Evolutionary conservation across 768 basidiomycete genomes (phyloP).

Genomic region (Crassisporium funariophilum): DNA sequence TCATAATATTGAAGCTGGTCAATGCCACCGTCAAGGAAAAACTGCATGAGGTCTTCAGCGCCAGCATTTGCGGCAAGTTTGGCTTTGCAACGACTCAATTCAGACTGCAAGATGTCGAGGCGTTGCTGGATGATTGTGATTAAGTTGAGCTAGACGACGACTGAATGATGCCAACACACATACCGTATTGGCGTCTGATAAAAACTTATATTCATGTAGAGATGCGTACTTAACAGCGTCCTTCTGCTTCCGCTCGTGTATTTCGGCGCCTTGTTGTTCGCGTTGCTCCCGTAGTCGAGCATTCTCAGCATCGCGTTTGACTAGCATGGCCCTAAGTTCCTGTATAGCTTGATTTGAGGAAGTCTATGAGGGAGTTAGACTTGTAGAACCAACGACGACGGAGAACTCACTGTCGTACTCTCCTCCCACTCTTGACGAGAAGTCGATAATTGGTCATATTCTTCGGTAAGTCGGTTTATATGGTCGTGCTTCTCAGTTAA

Average conservation of each 20-base stretch:
- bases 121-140: constrained; percentile 55
- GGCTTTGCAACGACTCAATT: constrained; percentile 71
- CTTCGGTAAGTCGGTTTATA: constrained; percentile 42
- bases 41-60: constrained; percentile 70
- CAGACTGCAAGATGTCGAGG: constrained; percentile 68
- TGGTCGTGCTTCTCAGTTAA: constrained; percentile 41
- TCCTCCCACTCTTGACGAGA: constrained; percentile 52
- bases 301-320: constrained; percentile 68
- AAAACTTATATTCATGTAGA: constrained; percentile 61
- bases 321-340: constrained; percentile 61
- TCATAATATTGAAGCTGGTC: constrained; percentile 55
- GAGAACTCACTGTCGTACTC: constrained; percentile 40
- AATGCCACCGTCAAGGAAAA: constrained; percentile 60
- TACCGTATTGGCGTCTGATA: constrained; percentile 66
- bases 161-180: constrained; percentile 16
- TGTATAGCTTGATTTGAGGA: constrained; percentile 52
- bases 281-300: constrained; percentile 70
- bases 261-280: constrained; percentile 65
- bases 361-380: constrained; percentile 24
- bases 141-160: constrained; percentile 13
- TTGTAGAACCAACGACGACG: constrained; percentile 6
- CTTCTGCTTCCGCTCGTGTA: constrained; percentile 67
- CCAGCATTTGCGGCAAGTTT: constrained; percentile 75
- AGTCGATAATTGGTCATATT: constrained; percentile 40
- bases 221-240: constrained; percentile 61